phyloP scores from a whole-genome alignment of 306 rosid species.

The Fagus sylvatica region DNA sequence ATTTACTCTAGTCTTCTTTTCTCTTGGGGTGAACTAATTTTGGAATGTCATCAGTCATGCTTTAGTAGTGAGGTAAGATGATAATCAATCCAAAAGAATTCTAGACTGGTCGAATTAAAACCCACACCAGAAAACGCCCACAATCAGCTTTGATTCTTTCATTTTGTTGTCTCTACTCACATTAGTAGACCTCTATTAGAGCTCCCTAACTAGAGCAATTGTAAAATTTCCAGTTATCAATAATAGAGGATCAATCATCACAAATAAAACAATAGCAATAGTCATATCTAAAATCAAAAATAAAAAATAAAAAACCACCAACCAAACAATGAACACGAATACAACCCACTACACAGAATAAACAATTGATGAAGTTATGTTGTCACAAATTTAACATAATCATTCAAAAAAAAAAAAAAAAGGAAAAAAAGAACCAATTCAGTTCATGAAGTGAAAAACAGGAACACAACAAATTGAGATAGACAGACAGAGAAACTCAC shows the following conservation, averaged over 20 bases:
- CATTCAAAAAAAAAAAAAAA: slow-evolving; percentile 1
- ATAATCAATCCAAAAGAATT: background rate
- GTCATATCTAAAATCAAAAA: background rate
- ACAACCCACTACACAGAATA: background rate
- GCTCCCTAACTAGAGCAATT: slow-evolving; percentile 6
- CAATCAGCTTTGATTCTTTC: background rate
- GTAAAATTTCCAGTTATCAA: background rate
- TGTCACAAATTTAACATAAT: background rate
- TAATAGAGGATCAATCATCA: background rate
- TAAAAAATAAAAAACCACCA: background rate
- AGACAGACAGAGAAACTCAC: slow-evolving; percentile 47
- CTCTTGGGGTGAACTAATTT: too few relatives aligned
- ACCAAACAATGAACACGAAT: background rate
- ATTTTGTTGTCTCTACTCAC: background rate
- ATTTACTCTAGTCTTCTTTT: too few relatives aligned
- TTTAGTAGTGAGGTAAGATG: background rate
- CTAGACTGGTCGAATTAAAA: background rate
- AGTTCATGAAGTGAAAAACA: background rate
- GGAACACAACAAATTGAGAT: slow-evolving; percentile 17
- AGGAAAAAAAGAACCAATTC: background rate
- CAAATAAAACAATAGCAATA: background rate
- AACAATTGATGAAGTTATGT: background rate
- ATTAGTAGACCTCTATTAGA: background rate
- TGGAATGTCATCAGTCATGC: too few relatives aligned
- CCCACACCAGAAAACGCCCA: background rate